Conservation (phyloP, 176 grass and related monocot genomes). For the Lolium rigidum region DNA sequence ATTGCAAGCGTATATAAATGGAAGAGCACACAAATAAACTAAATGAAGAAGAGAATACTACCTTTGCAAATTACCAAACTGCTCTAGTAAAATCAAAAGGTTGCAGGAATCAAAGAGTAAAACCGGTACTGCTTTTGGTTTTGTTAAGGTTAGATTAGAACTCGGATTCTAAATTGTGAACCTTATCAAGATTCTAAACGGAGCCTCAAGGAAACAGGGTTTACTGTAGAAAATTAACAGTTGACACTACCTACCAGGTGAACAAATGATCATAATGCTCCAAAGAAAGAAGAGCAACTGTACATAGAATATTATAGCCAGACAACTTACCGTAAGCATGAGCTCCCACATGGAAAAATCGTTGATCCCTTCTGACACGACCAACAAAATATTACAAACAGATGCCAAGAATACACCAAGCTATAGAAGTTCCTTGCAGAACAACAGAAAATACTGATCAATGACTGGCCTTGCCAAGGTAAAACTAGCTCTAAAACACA, state of each 20-base stretch:
- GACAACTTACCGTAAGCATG: constrained; percentile 84
- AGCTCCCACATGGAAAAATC: constrained; percentile 88
- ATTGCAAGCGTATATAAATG: not conserved
- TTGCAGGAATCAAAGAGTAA: not conserved
- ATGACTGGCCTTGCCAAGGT: constrained; percentile 30
- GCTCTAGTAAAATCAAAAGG: not conserved
- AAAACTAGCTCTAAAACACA: not conserved
- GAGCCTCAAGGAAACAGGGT: not conserved
- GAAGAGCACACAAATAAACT: too few species aligned
- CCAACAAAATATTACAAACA: constrained; percentile 88
- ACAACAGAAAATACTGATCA: constrained; percentile 58
- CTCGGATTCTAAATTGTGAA: not conserved
- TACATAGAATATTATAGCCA: constrained; percentile 20
- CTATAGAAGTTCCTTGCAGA: constrained; percentile 91
- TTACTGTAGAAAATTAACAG: not conserved
- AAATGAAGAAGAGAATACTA: not conserved
- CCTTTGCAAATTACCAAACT: not conserved
- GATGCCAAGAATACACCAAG: constrained; percentile 94
- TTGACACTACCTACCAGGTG: not conserved
- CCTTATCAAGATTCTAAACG: not conserved
- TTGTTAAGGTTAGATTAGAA: not conserved
- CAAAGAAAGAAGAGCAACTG: not conserved
- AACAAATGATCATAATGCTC: not conserved
- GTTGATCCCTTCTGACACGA: constrained; percentile 79
- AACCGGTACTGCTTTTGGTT: not conserved